Percentiles rank a stretch among this genome's conserved stretches.
These are phyloP conservation scores for Pseudoperonospora humuli DNA, from an alignment of 352 stramenopile species.

Conservation along the genomic window DNA sequence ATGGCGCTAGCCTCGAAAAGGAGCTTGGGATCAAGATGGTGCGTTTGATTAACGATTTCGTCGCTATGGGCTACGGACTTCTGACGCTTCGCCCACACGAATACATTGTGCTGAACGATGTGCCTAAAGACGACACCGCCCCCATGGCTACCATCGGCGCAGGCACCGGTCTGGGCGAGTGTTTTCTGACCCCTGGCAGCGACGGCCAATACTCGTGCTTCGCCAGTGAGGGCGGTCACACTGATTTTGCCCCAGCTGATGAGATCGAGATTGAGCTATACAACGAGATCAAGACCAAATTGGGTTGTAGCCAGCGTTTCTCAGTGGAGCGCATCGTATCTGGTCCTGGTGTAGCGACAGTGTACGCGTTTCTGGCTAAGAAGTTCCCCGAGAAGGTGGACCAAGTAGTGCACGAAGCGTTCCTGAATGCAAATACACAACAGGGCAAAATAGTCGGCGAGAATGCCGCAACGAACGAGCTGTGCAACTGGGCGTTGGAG, in stretches of 20 bases:
- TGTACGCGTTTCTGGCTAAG: conserved; percentile 92
- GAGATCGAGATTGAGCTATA: conserved; percentile 83
- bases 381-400: conserved; percentile 87
- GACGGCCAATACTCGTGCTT: conserved; percentile 87
- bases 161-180: conserved; percentile 93
- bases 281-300: conserved; percentile 66
- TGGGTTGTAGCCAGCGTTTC: conserved; percentile 75
- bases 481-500: conserved; percentile 85
- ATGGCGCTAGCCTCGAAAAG: conserved; percentile 57
- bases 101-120: conserved; percentile 84
- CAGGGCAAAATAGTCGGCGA: conserved; percentile 77
- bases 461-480: conserved; percentile 72
- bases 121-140: conserved; percentile 45
- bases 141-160: conserved; percentile 93
- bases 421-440: conserved; percentile 42
- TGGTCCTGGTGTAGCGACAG: conserved; percentile 90
- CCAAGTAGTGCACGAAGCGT: conserved; percentile 59
- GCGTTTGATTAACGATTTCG: conserved; percentile 96
- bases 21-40: conserved; percentile 80
- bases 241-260: conserved; percentile 88
- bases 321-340: conserved; percentile 94
- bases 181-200: conserved; percentile 87
- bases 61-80: conserved; percentile 93
- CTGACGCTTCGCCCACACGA: conserved; percentile 89
- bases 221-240: conserved; percentile 91